Percentiles rank a stretch among this genome's conserved stretches.
Conservation (phyloP, 306 rosid species). For the Malus asiatica region DNA sequence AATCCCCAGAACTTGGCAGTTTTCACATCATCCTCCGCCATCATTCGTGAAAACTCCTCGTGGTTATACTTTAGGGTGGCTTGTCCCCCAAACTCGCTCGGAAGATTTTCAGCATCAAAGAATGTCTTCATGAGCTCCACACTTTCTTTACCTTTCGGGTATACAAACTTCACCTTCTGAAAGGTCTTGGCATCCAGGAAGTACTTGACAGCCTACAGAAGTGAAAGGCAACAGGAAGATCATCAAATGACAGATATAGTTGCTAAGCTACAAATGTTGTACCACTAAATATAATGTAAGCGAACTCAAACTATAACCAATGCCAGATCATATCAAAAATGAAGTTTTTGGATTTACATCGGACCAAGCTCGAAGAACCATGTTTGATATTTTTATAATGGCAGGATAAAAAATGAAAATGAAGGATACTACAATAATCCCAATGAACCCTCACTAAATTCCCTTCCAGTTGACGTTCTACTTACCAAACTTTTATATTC, state of each 20-base stretch:
- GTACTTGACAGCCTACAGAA: conserved; percentile 55
- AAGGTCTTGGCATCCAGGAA: conserved; percentile 72
- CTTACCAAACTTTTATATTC: neutral
- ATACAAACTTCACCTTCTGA: conserved; percentile 79
- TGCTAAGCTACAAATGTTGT: neutral
- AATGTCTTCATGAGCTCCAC: conserved; percentile 73
- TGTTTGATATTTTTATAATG: neutral
- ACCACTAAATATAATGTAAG: neutral
- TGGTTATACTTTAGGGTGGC: conserved; percentile 73
- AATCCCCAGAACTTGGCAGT: conserved; percentile 83
- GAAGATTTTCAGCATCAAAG: conserved; percentile 76
- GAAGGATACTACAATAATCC: no score
- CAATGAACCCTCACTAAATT: neutral
- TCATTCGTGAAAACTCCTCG: conserved; percentile 67
- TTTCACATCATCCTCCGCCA: conserved; percentile 67
- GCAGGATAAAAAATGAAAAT: neutral
- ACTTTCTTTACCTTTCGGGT: conserved; percentile 65
- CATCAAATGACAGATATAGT: conserved; percentile 2
- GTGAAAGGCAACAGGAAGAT: conserved; percentile 3
- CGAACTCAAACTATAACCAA: neutral
- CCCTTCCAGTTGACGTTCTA: neutral
- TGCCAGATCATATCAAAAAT: neutral
- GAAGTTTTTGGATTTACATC: neutral
- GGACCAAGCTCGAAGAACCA: neutral
- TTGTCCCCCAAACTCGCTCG: conserved; percentile 73